These are phyloP conservation scores for Pseudopithomyces maydicus DNA, from an alignment of 2,329 filamentous ascomycete genomes.

Conservation along the genomic window DNA sequence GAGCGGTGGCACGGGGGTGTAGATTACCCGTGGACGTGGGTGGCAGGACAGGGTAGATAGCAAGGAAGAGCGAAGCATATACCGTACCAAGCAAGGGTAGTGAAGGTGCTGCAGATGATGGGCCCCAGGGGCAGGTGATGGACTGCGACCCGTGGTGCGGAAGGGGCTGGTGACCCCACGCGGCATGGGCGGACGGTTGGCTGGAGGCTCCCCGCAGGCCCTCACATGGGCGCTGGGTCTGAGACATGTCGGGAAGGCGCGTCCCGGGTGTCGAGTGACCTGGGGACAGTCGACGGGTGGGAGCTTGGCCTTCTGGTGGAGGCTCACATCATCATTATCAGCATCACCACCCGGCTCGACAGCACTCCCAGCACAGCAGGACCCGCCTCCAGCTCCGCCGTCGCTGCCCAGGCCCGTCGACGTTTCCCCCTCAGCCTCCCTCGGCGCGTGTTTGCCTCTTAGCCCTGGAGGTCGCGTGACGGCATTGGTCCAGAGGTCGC, in stretches of 20 bases:
- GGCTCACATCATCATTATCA: neutral
- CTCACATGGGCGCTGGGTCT: slow-evolving; percentile 2
- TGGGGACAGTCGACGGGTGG: neutral
- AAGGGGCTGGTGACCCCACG: slow-evolving; percentile 2
- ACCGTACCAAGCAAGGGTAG: neutral
- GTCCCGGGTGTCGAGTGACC: neutral
- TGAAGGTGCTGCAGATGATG: slow-evolving; percentile 7
- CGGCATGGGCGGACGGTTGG: neutral
- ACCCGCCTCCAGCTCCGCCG: neutral
- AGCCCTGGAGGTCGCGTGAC: slow-evolving; percentile 13
- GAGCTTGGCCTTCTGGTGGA: neutral
- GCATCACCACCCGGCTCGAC: neutral
- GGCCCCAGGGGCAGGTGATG: neutral
- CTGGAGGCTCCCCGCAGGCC: neutral
- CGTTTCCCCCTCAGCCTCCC: neutral
- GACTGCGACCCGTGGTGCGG: neutral
- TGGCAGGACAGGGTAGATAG: neutral
- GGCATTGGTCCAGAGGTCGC: slow-evolving; percentile 2
- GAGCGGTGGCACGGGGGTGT: slow-evolving; percentile 5
- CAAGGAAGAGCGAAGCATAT: neutral
- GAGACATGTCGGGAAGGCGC: slow-evolving; percentile 2
- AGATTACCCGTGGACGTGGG: neutral
- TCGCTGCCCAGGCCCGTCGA: neutral
- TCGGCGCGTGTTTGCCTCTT: slow-evolving; percentile 5
- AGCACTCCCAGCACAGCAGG: neutral